Conservation (phyloP, 1,284 basidiomycete genomes). For the Mycosarcoma mackinlayi region DNA sequence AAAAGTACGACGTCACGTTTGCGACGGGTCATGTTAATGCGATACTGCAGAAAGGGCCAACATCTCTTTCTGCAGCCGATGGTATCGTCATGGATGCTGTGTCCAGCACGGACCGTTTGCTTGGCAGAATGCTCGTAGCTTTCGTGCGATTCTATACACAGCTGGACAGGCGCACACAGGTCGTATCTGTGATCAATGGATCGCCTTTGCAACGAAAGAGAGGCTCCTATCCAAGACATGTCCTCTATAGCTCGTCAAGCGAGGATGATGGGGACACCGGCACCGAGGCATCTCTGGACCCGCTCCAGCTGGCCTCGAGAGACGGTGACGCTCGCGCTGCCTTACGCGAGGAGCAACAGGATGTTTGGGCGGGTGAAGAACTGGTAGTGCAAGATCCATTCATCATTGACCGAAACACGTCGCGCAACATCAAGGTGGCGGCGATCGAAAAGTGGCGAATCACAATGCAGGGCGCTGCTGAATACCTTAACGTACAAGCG, state of each 20-base stretch:
- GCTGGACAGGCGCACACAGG: conserved; percentile 19
- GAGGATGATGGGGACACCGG: conserved; percentile 6
- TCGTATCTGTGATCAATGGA: conserved; percentile 35
- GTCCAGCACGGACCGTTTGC: conserved; percentile 17
- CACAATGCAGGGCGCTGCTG: conserved; percentile 26
- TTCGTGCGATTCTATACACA: conserved; percentile 33
- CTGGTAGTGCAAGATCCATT: conserved; percentile 69
- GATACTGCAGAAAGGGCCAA: conserved; percentile 8
- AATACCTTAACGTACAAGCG: conserved; percentile 8
- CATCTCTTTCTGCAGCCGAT: not conserved
- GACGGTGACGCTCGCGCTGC: conserved; percentile 12
- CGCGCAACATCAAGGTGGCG: conserved; percentile 55
- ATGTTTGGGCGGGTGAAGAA: conserved; percentile 56
- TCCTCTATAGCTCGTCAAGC: conserved; percentile 19
- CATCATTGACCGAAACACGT: conserved; percentile 67
- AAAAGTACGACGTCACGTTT: conserved; percentile 44
- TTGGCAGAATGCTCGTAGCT: conserved; percentile 30
- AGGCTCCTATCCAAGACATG: conserved; percentile 8
- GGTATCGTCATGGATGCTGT: not conserved
- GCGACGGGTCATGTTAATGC: conserved; percentile 2
- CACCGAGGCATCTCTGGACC: not conserved
- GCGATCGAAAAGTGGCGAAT: conserved; percentile 24
- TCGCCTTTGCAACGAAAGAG: conserved; percentile 14
- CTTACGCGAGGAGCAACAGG: conserved; percentile 49
- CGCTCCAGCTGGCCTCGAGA: conserved; percentile 6